Evolutionary conservation across 129 eudicot genomes (phyloP), one percentile per base, ranked within the genome.

Genomic region (Tagetes patula): DNA sequence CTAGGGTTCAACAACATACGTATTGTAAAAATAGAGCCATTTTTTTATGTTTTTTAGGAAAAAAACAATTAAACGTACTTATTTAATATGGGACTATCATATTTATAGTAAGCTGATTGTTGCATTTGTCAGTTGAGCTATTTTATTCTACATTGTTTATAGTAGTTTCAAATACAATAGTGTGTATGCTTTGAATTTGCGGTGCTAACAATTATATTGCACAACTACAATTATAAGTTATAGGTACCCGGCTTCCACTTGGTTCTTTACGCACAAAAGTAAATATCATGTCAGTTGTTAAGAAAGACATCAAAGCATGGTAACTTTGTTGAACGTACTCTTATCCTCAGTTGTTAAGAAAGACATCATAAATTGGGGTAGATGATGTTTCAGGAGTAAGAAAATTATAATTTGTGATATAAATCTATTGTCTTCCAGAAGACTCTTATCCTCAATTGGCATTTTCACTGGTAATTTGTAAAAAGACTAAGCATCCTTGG

Each of bases 251-350:
- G 40, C 7, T 33, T 59, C 40, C 41, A 60, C 42, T 33, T 33
- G 42, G 7, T 60, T 41, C 20, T 9, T 34, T 60, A 60, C 8
- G 11, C 38, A 55, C 40, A 58, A 33, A 32, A 3, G 32, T 58
- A 34, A 32, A 8, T 8, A 11, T 58, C 39, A 31, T 58, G 40
- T 32, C 39, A 59, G 32, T 33, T 59, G 7, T 32, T 39, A 59
- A 33, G 9, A 59, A 59, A 58, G 64, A 58, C 64, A 58, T 58
- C n/a, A 59, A 59, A 60, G 65, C 65, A 60, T 33, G 42, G 42
- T 60, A 60, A 34, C 37, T 55, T 27, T 55, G 10, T 55, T 55
- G 36, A 55, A 50, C 61, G 10, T 54, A 54, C 8, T 54, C 6
- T 13, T 50, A 12, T 12, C 27, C 27, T 20, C 27, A 20, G 27